These are phyloP conservation scores for Dendryphion nanum DNA, from an alignment of 2,329 filamentous ascomycete species.

Conservation along the genomic window DNA sequence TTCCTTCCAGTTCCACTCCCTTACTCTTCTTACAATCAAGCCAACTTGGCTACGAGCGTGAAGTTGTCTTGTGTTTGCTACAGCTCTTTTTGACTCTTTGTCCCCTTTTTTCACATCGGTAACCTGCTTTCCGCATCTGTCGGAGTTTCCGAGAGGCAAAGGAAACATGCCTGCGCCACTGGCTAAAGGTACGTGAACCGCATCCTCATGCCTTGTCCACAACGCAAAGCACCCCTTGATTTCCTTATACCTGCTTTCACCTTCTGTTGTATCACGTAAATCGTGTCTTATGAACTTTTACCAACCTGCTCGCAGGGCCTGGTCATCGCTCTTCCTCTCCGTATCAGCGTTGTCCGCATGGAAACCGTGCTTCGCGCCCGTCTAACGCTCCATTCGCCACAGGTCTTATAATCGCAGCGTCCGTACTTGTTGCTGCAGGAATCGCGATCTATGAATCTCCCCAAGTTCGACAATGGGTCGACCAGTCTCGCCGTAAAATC, in stretches of 20 bases:
- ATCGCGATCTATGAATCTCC: conserved; percentile 64
- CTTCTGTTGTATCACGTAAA: conserved; percentile 2
- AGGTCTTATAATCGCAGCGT: conserved; percentile 64
- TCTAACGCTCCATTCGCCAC: conserved; percentile 29
- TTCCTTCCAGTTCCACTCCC: no score
- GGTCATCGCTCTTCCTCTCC: conserved; percentile 15
- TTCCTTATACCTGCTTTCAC: not conserved
- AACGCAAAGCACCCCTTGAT: conserved; percentile 1
- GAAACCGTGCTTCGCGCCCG: conserved; percentile 7
- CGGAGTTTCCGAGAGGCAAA: not conserved
- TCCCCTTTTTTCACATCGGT: not conserved
- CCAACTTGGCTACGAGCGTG: no score
- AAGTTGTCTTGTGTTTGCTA: no score
- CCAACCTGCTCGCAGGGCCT: conserved; percentile 35
- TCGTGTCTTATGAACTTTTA: conserved; percentile 9
- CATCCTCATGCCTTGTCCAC: conserved; percentile 7
- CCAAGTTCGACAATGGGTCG: conserved; percentile 62
- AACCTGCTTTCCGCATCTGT: not conserved
- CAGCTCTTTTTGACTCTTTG: no score
- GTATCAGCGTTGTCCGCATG: conserved; percentile 3
- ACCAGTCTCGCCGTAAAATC: conserved; percentile 60
- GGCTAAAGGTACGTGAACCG: conserved; percentile 37
- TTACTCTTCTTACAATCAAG: no score
- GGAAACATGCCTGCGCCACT: conserved; percentile 39
- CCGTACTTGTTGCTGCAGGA: conserved; percentile 60